Base-by-base conservation (phyloP, 805 yeast species). In the Jamesozyma spencerorum region DNA sequence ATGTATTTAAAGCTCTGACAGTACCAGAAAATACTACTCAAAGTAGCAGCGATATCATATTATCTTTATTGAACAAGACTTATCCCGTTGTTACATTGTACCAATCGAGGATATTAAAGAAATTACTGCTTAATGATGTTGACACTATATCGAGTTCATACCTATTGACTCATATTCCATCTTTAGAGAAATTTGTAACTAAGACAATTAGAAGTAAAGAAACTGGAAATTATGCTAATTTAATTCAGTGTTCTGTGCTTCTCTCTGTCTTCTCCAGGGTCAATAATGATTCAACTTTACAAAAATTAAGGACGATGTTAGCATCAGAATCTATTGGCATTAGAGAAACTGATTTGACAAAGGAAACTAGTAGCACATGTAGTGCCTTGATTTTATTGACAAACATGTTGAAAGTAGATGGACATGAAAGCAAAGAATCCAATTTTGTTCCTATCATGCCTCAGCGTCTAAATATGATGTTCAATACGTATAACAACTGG, bases 251-350 rank as follows among this genome's bases (percentile, higher is more conserved):
- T 2, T 57, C 75, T 10, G 51, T 71, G 6, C 27, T 68, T 1
- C 46, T 63, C 1, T 51, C 64, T 2, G 45, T 62, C 5, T 37
- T 64, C 4, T 58, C 62, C 7, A 69, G 68, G 22, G 55, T 70
- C 27, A 35, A 34, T 20, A 37, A 62, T 5, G 50, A 68, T 1
- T 39, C 60, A 0, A 54, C 69, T 8, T 65, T 74, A 27, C 79
- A 72, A 14, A 68, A 79, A 43, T 48, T 74, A 8, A 70, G 87
- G 47, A 81, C 78, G 47, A 67, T 69, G 41, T 63, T 74, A n/a
- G 77, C 78, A 12, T 75, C 88, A 1, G 86, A 80, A 48, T 54
- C 82, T 17, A 63, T 81, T 35, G 85, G 86, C 1, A 60, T 72
- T 2, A 68, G 66, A 38, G 50, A 69, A 2, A 38, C 58, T 0